Conservation (phyloP, 495 filamentous ascomycete genomes). For the Glutinoglossum americanum region DNA sequence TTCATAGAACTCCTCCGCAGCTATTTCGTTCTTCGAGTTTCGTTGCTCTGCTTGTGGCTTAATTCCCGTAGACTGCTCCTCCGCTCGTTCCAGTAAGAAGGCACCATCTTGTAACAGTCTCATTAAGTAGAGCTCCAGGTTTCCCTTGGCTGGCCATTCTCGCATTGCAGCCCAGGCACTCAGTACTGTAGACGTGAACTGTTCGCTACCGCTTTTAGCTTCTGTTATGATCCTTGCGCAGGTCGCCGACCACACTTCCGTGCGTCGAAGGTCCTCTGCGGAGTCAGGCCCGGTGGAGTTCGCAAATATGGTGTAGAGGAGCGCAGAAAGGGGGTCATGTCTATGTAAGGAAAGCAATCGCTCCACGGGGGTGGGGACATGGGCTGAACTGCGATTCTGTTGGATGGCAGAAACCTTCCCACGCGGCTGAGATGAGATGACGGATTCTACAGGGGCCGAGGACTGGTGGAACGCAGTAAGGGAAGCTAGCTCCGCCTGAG, state of each 20-base stretch:
- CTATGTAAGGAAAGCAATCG: conserved; percentile 62
- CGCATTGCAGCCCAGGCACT: conserved; percentile 71
- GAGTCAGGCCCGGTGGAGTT: conserved; percentile 65
- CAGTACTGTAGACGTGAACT: conserved; percentile 46
- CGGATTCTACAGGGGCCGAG: conserved; percentile 59
- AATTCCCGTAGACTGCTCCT: conserved; percentile 34
- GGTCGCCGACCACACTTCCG: conserved; percentile 68
- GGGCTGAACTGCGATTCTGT: conserved; percentile 13
- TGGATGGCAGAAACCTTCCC: not conserved
- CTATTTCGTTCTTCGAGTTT: conserved; percentile 47
- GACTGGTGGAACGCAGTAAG: conserved; percentile 53
- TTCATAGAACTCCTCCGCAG: conserved; percentile 77
- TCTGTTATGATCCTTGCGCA: conserved; percentile 60
- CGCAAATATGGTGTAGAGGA: conserved; percentile 77
- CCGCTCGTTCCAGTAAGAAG: conserved; percentile 45
- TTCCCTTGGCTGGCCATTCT: conserved; percentile 71
- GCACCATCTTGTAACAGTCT: conserved; percentile 78
- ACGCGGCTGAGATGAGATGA: conserved; percentile 44
- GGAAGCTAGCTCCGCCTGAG: conserved; percentile 47
- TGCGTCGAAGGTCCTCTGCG: conserved; percentile 45
- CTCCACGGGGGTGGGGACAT: conserved; percentile 42
- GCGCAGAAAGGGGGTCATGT: conserved; percentile 64
- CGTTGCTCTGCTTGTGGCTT: conserved; percentile 42
- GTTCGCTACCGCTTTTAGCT: conserved; percentile 32
- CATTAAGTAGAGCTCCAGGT: conserved; percentile 86